These are phyloP conservation scores for Colletotrichum coccodes DNA, from an alignment of 2,329 filamentous ascomycete species.

Conservation along the genomic window DNA sequence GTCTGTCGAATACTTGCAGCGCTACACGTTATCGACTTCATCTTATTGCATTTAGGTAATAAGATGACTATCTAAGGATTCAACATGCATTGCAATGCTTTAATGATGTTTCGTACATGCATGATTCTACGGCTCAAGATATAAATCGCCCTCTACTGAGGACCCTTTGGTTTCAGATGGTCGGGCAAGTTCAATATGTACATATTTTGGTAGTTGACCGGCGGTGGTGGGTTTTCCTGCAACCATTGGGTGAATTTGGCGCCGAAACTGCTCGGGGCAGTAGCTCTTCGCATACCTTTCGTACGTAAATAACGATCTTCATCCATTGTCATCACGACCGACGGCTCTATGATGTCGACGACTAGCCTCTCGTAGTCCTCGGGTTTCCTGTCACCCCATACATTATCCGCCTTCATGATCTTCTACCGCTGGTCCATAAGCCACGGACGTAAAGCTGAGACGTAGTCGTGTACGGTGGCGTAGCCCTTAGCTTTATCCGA, in stretches of 20 bases:
- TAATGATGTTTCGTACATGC: no score
- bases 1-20: no score
- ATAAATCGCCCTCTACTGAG: no score
- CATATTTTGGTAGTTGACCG: background rate
- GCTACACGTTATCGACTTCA: no score
- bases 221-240: background rate
- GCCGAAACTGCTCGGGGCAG: background rate
- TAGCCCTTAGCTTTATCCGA: no score
- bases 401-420: background rate
- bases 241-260: background rate
- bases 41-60: no score
- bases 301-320: background rate
- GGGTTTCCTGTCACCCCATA: background rate
- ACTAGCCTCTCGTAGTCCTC: constrained; percentile 31
- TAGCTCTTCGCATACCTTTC: background rate
- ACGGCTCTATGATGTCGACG: background rate
- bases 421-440: background rate
- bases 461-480: no score
- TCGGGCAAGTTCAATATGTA: background rate
- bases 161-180: background rate
- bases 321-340: background rate
- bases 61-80: no score
- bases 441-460: constrained; percentile 3
- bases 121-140: no score
- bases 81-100: no score